phyloP scores from a whole-genome alignment of 225 moss, liverwort and hornwort genomes.

The Sphagnum tenellum region DNA sequence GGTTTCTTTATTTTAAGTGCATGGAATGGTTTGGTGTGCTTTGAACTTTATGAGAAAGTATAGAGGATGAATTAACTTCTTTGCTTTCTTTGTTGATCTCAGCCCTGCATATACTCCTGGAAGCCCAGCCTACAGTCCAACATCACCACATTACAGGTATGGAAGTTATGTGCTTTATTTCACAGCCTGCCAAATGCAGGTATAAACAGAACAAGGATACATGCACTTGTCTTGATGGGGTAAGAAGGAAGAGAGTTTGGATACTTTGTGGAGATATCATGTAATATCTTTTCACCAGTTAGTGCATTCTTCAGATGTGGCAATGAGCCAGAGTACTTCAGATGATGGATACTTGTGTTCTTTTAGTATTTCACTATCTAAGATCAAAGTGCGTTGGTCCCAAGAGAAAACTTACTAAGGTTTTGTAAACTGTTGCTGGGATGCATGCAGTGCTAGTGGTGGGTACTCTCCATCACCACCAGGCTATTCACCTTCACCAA shows the following conservation, averaged over 20 bases:
- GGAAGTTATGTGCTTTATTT: background rate
- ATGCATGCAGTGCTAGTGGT: conserved; percentile 67
- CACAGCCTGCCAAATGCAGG: too few relatives aligned
- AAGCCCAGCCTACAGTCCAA: conserved; percentile 88
- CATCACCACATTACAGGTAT: conserved; percentile 93
- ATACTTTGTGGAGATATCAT: background rate
- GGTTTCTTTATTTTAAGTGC: too few relatives aligned
- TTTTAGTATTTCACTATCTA: too few relatives aligned
- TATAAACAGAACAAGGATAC: too few relatives aligned
- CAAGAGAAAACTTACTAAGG: too few relatives aligned
- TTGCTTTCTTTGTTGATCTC: conserved; percentile 15
- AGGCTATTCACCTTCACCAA: conserved; percentile 81
- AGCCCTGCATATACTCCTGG: conserved; percentile 87
- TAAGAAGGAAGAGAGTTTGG: too few relatives aligned
- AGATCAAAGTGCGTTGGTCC: too few relatives aligned
- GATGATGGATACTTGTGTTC: too few relatives aligned
- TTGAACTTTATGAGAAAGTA: background rate
- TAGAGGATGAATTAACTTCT: background rate
- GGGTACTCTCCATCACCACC: conserved; percentile 97
- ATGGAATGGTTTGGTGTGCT: too few relatives aligned
- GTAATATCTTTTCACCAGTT: background rate
- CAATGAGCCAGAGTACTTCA: too few relatives aligned
- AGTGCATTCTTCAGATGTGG: background rate
- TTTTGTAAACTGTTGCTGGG: too few relatives aligned
- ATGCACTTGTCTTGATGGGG: too few relatives aligned